Evolutionary conservation across 352 stramenopile genomes (phyloP), one percentile per base, ranked within the genome.

Genomic region (Aphanomyces invadans): DNA sequence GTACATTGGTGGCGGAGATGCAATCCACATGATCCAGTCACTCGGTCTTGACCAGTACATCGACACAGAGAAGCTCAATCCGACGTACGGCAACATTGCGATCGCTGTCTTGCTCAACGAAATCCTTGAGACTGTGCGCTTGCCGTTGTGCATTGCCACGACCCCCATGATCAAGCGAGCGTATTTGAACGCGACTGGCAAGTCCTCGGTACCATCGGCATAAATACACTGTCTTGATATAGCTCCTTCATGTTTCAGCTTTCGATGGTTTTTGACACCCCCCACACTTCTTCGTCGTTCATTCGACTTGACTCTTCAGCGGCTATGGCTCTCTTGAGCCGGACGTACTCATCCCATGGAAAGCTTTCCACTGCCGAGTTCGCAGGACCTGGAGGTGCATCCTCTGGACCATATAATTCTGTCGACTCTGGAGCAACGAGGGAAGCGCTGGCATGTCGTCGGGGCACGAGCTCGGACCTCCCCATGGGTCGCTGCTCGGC

Each of bases 81-180:
- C 88, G 36, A 90, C 77, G 51, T 87, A 95, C 68, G 85, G 87
- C 42, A 95, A 95, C 74, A 81, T 94, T 33, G 86, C 86, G 64
- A 78, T 95, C 52, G 84, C 88, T 32, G 74, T 92, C 38, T 77
- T 95, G 21, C 72, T 93, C 54, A 96, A 96, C 76, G 88, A 96
- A 69, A 79, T 69, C 53, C 55, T 95, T 55, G 88, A 96, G 71
- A 73, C 89, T 31, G 66, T 96, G 25, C 88, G 88, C 19, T 91
- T 95, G 70, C 83, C 88, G n/a, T 77, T 96, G 48, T 83, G 80
- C 39, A 65, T 96, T 31, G 87, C 87, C 12, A 96, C 88, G 36
- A 77, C 94, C 33, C 82, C 85, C 7, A 78, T 80, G 51, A 62
- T 92, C 52, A 95, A 92, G 74, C 78, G 80, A 38, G 66, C 74